A percentile compares a stretch with the other conserved stretches of the same genome.
Evolutionary conservation across 495 filamentous ascomycete genomes (phyloP).

Genomic region (Cladorrhinum samala): DNA sequence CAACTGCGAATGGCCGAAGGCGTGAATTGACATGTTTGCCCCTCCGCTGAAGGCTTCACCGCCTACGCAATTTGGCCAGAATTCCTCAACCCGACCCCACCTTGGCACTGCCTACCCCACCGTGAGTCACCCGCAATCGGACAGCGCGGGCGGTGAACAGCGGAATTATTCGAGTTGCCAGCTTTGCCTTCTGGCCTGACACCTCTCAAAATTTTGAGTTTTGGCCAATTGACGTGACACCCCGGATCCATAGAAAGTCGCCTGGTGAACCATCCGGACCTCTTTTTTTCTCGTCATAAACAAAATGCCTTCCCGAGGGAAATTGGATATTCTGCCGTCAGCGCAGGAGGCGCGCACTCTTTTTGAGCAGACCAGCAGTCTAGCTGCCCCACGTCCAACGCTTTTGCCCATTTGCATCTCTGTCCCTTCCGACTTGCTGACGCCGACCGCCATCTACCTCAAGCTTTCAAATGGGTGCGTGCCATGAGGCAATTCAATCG

Average conservation of each 20-base stretch:
- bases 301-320: slow-evolving; percentile 17
- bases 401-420: slow-evolving; percentile 79
- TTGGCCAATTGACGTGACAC: background rate
- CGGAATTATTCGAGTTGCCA: background rate
- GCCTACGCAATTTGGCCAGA: background rate
- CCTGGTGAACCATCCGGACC: background rate
- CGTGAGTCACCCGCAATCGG: slow-evolving; percentile 5
- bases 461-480: slow-evolving; percentile 53
- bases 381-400: slow-evolving; percentile 47
- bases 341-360: slow-evolving; percentile 20
- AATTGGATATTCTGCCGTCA: slow-evolving; percentile 26
- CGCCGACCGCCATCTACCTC: slow-evolving; percentile 84
- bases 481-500: too few relatives aligned
- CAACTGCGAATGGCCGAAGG: background rate
- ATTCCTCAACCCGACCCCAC: background rate
- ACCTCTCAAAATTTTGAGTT: background rate
- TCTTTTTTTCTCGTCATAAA: background rate
- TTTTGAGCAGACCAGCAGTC: slow-evolving; percentile 23
- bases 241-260: background rate
- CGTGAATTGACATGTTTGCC: background rate
- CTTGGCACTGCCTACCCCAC: background rate
- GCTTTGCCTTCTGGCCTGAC: background rate
- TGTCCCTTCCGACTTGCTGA: slow-evolving; percentile 85
- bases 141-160: background rate
- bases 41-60: background rate